Evolutionary conservation across 2,329 filamentous ascomycete genomes (phyloP).

Genomic region (Lecanicillium sp.): DNA sequence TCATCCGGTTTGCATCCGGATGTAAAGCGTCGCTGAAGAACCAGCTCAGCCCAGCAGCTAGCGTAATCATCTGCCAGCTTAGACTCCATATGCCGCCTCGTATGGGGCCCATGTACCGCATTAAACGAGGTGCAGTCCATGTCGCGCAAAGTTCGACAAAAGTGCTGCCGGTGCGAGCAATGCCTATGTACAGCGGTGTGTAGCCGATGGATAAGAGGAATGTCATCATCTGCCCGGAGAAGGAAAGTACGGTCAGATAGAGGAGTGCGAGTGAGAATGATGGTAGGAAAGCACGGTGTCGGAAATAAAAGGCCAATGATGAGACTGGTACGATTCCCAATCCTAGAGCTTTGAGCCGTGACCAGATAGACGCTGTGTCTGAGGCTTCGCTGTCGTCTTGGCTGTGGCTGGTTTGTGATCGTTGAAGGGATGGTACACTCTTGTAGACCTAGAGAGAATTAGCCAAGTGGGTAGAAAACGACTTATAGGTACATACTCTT

Average conservation of each 20-base stretch:
- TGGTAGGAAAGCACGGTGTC: slow-evolving; percentile 48
- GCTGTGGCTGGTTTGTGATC: no score
- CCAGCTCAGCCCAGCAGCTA: slow-evolving; percentile 33
- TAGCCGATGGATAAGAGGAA: slow-evolving; percentile 49
- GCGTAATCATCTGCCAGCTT: slow-evolving; percentile 56
- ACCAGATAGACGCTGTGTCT: slow-evolving; percentile 3
- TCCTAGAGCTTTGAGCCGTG: not conserved
- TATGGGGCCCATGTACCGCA: slow-evolving; percentile 45
- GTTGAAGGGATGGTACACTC: slow-evolving; percentile 13
- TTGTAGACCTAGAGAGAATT: slow-evolving; percentile 20
- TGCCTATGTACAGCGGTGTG: slow-evolving; percentile 40
- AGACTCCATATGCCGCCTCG: slow-evolving; percentile 64
- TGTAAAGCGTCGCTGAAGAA: slow-evolving; percentile 30
- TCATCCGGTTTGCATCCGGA: slow-evolving; percentile 16
- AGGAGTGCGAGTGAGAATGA: slow-evolving; percentile 52
- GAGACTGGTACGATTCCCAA: slow-evolving; percentile 9
- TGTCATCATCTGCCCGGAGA: slow-evolving; percentile 55
- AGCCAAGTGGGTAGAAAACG: no score
- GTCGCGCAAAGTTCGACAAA: slow-evolving; percentile 53
- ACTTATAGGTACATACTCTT: no score
- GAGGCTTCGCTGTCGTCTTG: not conserved
- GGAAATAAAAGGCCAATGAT: slow-evolving; percentile 34
- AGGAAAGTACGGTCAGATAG: slow-evolving; percentile 53
- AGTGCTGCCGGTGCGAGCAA: slow-evolving; percentile 43
- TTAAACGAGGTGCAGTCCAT: slow-evolving; percentile 48